These are phyloP conservation scores for Pythium inflatum DNA, from an alignment of 352 stramenopile genomes.

Conservation along the genomic window DNA sequence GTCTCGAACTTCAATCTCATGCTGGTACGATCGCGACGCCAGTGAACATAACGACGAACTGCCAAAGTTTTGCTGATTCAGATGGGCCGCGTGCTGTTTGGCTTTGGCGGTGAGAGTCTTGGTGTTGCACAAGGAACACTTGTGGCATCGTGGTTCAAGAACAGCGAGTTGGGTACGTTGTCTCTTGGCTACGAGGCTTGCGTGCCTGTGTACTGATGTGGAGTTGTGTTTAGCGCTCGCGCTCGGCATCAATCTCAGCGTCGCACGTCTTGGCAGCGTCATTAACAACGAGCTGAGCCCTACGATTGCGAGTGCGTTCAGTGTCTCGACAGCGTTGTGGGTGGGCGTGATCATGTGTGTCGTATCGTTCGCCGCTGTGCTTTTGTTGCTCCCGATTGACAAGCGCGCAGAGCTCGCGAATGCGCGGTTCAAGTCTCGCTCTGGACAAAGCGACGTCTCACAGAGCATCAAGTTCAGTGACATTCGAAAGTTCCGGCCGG, in stretches of 20 bases:
- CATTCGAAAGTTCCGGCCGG: conserved; percentile 75
- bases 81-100: conserved; percentile 90
- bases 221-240: conserved; percentile 66
- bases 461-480: conserved; percentile 75
- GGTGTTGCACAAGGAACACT: conserved; percentile 91
- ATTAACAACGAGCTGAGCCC: conserved; percentile 93
- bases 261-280: conserved; percentile 89
- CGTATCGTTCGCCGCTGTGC: conserved; percentile 63
- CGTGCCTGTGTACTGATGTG: background rate
- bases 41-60: too few species aligned
- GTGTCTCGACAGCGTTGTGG: conserved; percentile 83
- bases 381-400: conserved; percentile 85
- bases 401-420: conserved; percentile 39
- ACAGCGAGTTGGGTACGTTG: conserved; percentile 78
- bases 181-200: too few species aligned
- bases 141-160: conserved; percentile 93
- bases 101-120: conserved; percentile 91
- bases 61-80: too few species aligned
- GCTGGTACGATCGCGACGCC: conserved; percentile 41
- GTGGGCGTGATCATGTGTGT: conserved; percentile 85
- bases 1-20: conserved; percentile 82
- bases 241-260: conserved; percentile 92
- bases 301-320: conserved; percentile 63
- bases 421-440: conserved; percentile 31
- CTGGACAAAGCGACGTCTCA: conserved; percentile 33